Percentiles rank a stretch among this genome's conserved stretches.
Conservation (phyloP, 179 eudicot species). For the Pouteria campechiana region DNA sequence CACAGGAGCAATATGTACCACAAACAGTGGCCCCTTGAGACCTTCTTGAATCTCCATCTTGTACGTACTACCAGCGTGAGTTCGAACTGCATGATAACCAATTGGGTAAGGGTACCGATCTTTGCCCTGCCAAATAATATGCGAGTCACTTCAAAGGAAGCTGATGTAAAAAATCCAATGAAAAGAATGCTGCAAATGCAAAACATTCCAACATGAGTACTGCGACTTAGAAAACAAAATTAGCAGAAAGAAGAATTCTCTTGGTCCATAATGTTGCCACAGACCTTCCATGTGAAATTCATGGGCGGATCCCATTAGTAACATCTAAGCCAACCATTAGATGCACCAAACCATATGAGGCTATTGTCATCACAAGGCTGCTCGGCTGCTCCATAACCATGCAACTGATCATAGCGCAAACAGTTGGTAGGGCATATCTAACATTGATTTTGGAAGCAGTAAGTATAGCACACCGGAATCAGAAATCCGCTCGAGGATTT, state of each 20-base stretch:
- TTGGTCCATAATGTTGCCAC: not conserved
- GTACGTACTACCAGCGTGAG: conserved; percentile 50
- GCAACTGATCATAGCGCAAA: no score
- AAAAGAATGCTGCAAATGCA: not conserved
- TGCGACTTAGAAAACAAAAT: not conserved
- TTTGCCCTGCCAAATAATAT: conserved; percentile 53
- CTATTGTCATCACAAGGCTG: no score
- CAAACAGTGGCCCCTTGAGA: conserved; percentile 67
- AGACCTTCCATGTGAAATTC: no score
- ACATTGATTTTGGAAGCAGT: no score
- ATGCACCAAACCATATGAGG: no score
- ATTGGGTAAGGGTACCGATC: conserved; percentile 93
- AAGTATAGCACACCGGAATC: no score
- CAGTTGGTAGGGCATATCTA: no score
- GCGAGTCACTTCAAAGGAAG: not conserved
- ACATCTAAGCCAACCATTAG: no score
- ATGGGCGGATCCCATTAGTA: no score
- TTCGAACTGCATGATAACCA: conserved; percentile 71
- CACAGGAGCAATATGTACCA: conserved; percentile 26
- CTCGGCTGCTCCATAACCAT: no score
- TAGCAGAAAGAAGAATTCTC: not conserved
- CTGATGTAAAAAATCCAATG: not conserved
- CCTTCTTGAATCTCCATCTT: conserved; percentile 87
- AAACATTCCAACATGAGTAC: not conserved
- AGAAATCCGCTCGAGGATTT: no score